A percentile compares a stretch with the other conserved stretches of the same genome.
These are phyloP conservation scores for Calcarisporium arbuscula DNA, from an alignment of 2,329 filamentous ascomycete genomes.

Conservation along the genomic window DNA sequence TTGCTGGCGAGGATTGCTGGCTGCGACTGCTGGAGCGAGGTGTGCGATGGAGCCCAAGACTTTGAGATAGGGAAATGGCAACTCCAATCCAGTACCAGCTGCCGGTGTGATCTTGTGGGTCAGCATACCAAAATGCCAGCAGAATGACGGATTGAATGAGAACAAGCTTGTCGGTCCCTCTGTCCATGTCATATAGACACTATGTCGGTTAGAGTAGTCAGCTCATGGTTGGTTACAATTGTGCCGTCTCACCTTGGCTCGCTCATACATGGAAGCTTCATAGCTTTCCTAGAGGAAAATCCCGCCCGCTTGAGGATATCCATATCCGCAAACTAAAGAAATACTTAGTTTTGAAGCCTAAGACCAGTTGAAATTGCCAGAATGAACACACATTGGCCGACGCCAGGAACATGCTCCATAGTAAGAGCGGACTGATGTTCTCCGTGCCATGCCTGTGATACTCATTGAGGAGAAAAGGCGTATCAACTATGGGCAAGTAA, in stretches of 20 bases:
- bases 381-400: slow-evolving; percentile 1
- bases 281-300: slow-evolving; percentile 4
- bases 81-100: slow-evolving; percentile 6
- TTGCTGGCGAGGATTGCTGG: not conserved
- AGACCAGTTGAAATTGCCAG: too few relatives aligned
- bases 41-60: slow-evolving; percentile 3
- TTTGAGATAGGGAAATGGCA: slow-evolving; percentile 4
- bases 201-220: too few relatives aligned
- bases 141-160: slow-evolving; percentile 4
- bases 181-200: slow-evolving; percentile 4
- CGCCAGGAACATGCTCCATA: slow-evolving; percentile 7
- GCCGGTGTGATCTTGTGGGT: slow-evolving; percentile 1
- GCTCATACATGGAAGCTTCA: slow-evolving; percentile 4
- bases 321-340: slow-evolving; percentile 2
- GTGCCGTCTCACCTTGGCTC: slow-evolving; percentile 1
- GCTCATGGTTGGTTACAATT: not conserved
- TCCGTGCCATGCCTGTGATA: not conserved
- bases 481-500: slow-evolving; percentile 4
- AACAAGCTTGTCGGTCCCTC: slow-evolving; percentile 2
- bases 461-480: slow-evolving; percentile 1
- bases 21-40: too few relatives aligned
- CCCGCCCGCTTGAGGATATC: slow-evolving; percentile 1
- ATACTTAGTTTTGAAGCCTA: too few relatives aligned
- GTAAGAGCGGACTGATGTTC: slow-evolving; percentile 1
- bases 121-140: slow-evolving; percentile 5